phyloP scores from a whole-genome alignment of 2,329 filamentous ascomycete species.

The Pestalotiopsis sp. region DNA sequence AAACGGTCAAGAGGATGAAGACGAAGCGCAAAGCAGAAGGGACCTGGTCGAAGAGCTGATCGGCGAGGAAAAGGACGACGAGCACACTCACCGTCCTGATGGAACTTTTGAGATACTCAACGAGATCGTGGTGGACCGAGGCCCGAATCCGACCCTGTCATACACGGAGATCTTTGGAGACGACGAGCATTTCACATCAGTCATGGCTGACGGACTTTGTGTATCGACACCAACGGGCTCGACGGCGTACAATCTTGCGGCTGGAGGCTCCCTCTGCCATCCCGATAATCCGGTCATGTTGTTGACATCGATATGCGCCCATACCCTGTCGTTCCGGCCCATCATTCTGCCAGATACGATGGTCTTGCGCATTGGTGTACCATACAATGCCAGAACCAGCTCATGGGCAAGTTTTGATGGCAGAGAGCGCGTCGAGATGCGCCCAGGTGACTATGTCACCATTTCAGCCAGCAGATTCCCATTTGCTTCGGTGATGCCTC shows the following conservation, averaged over 20 bases:
- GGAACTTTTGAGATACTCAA: constrained; percentile 90
- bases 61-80: constrained; percentile 81
- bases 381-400: constrained; percentile 84
- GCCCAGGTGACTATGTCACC: constrained; percentile 81
- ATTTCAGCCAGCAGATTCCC: constrained; percentile 81
- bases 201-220: constrained; percentile 90
- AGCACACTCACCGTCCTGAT: constrained; percentile 83
- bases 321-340: constrained; percentile 93
- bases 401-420: constrained; percentile 99
- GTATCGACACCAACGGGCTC: constrained; percentile 93
- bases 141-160: constrained; percentile 93
- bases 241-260: constrained; percentile 93
- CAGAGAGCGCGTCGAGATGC: constrained; percentile 79
- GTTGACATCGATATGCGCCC: constrained; percentile 90
- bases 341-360: constrained; percentile 97
- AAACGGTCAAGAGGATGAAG: constrained; percentile 29
- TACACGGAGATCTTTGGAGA: constrained; percentile 91
- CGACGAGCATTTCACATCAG: constrained; percentile 91
- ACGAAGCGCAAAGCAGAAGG: constrained; percentile 45
- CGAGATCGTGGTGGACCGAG: constrained; percentile 93
- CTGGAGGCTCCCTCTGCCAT: constrained; percentile 92
- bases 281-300: constrained; percentile 97
- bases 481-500: constrained; percentile 75
- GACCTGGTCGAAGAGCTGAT: constrained; percentile 90
- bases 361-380: constrained; percentile 89